Evolutionary conservation across 208 protist genomes (phyloP), one percentile per base, ranked within the genome.

Genomic region (Trypanosomatidae sp.): DNA sequence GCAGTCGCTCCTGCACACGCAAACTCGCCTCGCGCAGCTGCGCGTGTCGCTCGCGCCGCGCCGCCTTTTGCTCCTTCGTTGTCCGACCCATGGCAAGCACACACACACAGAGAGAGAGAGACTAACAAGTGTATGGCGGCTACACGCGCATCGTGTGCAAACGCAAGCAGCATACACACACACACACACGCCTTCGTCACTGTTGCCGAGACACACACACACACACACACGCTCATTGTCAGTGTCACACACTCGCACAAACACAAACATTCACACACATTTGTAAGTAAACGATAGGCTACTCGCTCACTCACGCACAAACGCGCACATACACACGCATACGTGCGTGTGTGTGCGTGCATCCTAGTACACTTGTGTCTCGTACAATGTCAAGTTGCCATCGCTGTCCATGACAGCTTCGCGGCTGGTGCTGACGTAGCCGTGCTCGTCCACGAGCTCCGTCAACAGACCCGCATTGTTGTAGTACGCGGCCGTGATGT

Each of bases 391-490:
- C 4, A 87, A 48, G 27, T 63, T 48, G 22, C 70, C 73, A 43
- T 85, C 75, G 19, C 53, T 53, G 39, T 91, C 75, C 50, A 94
- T 83, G 11, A 68, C 50, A 8, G 61, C 85, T 51, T 94, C 85
- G 25, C 85, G 85, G 56, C 81, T 89, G 19, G 85, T 94, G 61
- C 58, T 79, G 16, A 62, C 66, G 51, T 84, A 94, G 32, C 85
- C 85, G 35, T 72, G 62, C 55, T 94, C 85, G 40, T 94, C 85
- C 32, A 91, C 75, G 37, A 94, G 32, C 61, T 94, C 80, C 45
- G 85, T 91, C 53, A 94, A 48, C 23, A 94, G 43, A 6, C 85
- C 85, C 3, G 85, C 85, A 42, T 94, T 94, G 63, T 91, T 94
- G 78, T 89, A 94, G 64, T 89, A 94, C 7, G 68, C 71, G 8